These are phyloP conservation scores for Erythrobasidium hasegawianum DNA, from an alignment of 1,284 basidiomycete species.

Conservation along the genomic window DNA sequence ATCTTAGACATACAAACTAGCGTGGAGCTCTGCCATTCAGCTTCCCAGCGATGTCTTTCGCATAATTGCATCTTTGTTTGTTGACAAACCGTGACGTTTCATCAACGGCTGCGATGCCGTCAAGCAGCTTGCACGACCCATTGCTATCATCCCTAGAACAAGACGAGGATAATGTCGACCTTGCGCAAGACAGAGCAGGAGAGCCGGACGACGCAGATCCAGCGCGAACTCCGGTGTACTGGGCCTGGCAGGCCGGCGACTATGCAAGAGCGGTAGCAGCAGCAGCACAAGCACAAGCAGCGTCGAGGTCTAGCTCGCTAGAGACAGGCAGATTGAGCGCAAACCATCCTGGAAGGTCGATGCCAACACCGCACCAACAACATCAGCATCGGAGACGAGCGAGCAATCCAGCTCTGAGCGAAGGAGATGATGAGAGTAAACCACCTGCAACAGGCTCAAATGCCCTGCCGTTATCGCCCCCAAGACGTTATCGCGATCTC, in stretches of 20 bases:
- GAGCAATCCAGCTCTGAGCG: conserved; percentile 1
- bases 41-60: too few species aligned
- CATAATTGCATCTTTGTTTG: neutral
- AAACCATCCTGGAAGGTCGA: neutral
- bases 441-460: conserved; percentile 20
- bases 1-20: neutral
- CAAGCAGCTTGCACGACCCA: neutral
- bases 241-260: conserved; percentile 2
- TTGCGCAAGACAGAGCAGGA: neutral
- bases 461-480: conserved; percentile 30
- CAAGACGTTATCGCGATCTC: conserved; percentile 6
- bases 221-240: neutral
- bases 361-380: neutral
- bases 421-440: conserved; percentile 25
- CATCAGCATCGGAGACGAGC: neutral
- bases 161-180: neutral
- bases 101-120: neutral
- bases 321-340: neutral
- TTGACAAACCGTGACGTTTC: neutral
- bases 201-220: neutral
- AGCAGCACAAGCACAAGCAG: neutral
- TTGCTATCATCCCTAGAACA: neutral
- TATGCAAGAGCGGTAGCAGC: neutral
- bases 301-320: neutral
- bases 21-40: too few species aligned